Evolutionary conservation across 2,329 filamentous ascomycete species (phyloP).

Genomic region (Xylariaceae sp.): DNA sequence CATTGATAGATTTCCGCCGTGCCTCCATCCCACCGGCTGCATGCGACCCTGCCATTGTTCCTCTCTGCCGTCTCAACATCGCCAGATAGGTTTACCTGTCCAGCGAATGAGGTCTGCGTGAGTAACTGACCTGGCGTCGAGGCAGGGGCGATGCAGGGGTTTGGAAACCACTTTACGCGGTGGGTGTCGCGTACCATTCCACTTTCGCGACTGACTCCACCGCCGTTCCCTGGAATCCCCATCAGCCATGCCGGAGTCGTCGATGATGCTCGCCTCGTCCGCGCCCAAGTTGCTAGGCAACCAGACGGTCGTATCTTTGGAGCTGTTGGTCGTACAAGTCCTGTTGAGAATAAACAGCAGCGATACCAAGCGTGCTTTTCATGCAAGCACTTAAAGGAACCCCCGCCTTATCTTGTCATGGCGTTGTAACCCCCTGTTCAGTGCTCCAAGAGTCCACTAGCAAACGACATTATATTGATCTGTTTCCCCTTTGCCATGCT

Average conservation of each 20-base stretch:
- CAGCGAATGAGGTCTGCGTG: too few species aligned
- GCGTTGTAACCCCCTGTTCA: conserved; percentile 12
- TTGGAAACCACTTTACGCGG: conserved; percentile 35
- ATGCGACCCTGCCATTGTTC: too few species aligned
- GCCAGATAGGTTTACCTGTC: too few species aligned
- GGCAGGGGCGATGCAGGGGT: conserved; percentile 18
- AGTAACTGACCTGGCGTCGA: too few species aligned
- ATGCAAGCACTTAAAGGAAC: conserved; percentile 33
- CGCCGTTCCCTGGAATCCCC: conserved; percentile 16
- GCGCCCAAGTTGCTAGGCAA: conserved; percentile 30
- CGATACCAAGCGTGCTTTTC: conserved; percentile 20
- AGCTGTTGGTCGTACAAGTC: conserved; percentile 15
- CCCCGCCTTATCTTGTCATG: conserved; percentile 18
- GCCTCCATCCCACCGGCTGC: too few species aligned
- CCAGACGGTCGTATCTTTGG: conserved; percentile 23
- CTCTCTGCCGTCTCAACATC: too few species aligned
- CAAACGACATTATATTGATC: conserved; percentile 9
- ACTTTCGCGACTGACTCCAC: conserved; percentile 25
- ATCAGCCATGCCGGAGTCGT: conserved; percentile 20
- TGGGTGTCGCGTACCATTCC: conserved; percentile 29
- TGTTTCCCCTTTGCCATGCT: conserved; percentile 16
- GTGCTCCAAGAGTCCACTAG: conserved; percentile 11
- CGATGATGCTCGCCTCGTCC: conserved; percentile 15
- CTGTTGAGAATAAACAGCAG: conserved; percentile 17
- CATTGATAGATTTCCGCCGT: too few species aligned